Conservation (phyloP, 495 filamentous ascomycete species). For the Penicillium roqueforti region DNA sequence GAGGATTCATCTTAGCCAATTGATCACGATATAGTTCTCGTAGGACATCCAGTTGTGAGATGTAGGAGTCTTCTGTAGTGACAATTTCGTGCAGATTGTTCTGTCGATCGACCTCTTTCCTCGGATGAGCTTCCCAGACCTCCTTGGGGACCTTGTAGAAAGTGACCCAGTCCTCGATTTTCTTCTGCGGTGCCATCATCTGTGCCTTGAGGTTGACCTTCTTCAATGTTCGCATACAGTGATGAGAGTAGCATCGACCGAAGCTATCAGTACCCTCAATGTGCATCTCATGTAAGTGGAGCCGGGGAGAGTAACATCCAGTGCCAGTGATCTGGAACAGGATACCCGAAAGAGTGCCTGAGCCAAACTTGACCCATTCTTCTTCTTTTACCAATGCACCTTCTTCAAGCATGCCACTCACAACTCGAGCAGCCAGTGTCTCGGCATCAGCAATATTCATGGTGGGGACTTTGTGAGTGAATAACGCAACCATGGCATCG, state of each 20-base stretch:
- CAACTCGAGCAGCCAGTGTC: slow-evolving; percentile 71
- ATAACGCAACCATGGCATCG: slow-evolving; percentile 83
- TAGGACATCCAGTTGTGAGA: slow-evolving; percentile 81
- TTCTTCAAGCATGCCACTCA: slow-evolving; percentile 73
- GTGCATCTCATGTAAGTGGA: slow-evolving; percentile 79
- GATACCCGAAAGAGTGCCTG: slow-evolving; percentile 73
- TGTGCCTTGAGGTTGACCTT: slow-evolving; percentile 81
- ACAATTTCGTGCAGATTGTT: slow-evolving; percentile 96
- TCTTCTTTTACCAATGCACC: slow-evolving; percentile 83
- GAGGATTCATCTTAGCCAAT: slow-evolving; percentile 66
- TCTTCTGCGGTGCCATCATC: slow-evolving; percentile 61
- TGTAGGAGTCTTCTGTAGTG: slow-evolving; percentile 85
- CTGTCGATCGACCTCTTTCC: slow-evolving; percentile 89
- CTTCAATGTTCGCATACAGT: slow-evolving; percentile 90
- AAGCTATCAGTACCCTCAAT: slow-evolving; percentile 57
- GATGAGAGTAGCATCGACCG: slow-evolving; percentile 86
- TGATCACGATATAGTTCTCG: slow-evolving; percentile 82
- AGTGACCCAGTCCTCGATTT: slow-evolving; percentile 80
- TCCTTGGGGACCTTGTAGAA: slow-evolving; percentile 87
- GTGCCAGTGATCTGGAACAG: slow-evolving; percentile 89
- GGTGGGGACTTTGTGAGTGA: slow-evolving; percentile 93
- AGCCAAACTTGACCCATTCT: slow-evolving; percentile 94
- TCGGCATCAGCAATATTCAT: slow-evolving; percentile 99
- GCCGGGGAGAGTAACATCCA: slow-evolving; percentile 81
- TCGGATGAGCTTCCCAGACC: slow-evolving; percentile 58